Evolutionary conservation across 1,139 yeast species (phyloP).

Genomic region (Debaryomyces singareniensis): DNA sequence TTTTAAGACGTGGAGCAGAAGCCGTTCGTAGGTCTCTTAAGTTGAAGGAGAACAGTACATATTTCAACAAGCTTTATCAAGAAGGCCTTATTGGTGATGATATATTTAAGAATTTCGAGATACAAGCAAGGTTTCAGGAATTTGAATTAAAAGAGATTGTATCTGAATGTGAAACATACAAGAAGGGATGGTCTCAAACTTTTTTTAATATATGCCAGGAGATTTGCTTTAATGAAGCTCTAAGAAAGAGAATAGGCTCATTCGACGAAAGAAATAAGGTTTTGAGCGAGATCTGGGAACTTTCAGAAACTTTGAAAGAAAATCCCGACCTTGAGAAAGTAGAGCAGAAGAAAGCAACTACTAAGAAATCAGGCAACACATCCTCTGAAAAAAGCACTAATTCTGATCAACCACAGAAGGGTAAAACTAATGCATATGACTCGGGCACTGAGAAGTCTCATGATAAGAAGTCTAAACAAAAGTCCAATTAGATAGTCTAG

Average conservation of each 20-base stretch:
- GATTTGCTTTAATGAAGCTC: slow-evolving; percentile 85
- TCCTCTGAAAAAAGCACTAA: no score
- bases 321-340: no score
- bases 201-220: slow-evolving; percentile 82
- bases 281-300: slow-evolving; percentile 47
- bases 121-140: slow-evolving; percentile 74
- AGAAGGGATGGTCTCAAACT: slow-evolving; percentile 74
- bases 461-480: no score
- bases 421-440: no score
- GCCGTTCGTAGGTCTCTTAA: slow-evolving; percentile 62
- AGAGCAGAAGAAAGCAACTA: no score
- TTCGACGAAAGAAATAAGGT: slow-evolving; percentile 49
- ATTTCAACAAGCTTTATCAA: slow-evolving; percentile 67
- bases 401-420: no score
- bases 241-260: slow-evolving; percentile 72
- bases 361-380: no score
- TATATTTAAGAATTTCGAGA: slow-evolving; percentile 69
- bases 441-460: no score
- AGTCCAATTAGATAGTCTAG: no score
- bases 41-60: slow-evolving; percentile 67
- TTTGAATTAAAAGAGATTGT: slow-evolving; percentile 74
- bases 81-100: slow-evolving; percentile 91
- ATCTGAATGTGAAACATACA: slow-evolving; percentile 66
- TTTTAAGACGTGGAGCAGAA: slow-evolving; percentile 69
- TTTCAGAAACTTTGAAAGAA: no score